Evolutionary conservation across 2,329 filamentous ascomycete genomes (phyloP), one percentile per base, ranked within the genome.

Genomic region (Dactylellina drechsleri): DNA sequence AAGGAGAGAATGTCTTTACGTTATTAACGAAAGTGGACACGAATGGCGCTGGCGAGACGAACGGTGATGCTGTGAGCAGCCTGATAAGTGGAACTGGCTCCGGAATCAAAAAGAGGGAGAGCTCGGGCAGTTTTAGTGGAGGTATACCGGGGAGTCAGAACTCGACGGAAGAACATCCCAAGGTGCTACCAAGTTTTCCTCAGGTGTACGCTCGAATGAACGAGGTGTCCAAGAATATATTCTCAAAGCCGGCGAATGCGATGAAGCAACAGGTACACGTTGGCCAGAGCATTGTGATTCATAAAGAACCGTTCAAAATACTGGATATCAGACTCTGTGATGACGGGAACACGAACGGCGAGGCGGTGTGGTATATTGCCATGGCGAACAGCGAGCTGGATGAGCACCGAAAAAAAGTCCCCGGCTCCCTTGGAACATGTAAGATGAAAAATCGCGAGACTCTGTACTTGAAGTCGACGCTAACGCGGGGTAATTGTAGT

Each of bases 181-280:
- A 77, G 54, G 57, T 58, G 18, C 64, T 77, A 31, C 78, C 78
- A 13, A 77, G 78, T 7, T 78, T 79, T 36, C 73, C 74, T 59
- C 78, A 79, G 53, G 47, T 80, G 18, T 76, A 68, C 1, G 64
- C 77, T 8, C 64, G 78, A 50, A 67, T 80, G 26, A 76, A 78
- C 20, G 78, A 78, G n/a, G 77, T 79, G n/a, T 77, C 77, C 23
- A 78, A 78, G 36, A 73, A 67, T 8, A 77, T 80, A 15, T 80
- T 80, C 62, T 76, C 78, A 31, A 79, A 79, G 57, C 79, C 79
- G 16, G 78, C 79, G 20, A 77, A 78, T 45, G 77, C 79, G 5
- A 80, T 80, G 79, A 78, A 77, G 54, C 77, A 79, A 40, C 78
- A 79, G 65, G 65, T 80, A 31, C 76, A 78, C 40, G 66, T 80